Evolutionary conservation across 2,329 filamentous ascomycete species (phyloP).

Genomic region (Atkinsonella texensis): DNA sequence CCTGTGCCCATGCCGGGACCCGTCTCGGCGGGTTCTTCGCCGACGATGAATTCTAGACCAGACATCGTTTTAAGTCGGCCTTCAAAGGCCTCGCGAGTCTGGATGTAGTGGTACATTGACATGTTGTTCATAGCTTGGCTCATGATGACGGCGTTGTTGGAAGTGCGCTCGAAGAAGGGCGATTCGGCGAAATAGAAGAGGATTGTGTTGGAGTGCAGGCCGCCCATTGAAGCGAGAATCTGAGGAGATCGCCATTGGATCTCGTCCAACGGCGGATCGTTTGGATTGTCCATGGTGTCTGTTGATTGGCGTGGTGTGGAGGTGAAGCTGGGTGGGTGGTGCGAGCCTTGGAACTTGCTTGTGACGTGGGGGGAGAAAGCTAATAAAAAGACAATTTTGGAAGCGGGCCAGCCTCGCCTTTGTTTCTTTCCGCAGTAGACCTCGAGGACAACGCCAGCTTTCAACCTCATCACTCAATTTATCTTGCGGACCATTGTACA

Average conservation of each 20-base stretch:
- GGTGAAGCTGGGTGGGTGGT: neutral
- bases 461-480: neutral
- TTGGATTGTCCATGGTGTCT: conserved; percentile 28
- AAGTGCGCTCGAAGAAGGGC: conserved; percentile 55
- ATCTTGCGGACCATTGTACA: no score
- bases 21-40: conserved; percentile 51
- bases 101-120: conserved; percentile 43
- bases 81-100: conserved; percentile 52
- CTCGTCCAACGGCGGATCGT: conserved; percentile 49
- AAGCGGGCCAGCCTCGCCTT: neutral
- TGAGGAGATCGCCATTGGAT: conserved; percentile 51
- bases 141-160: conserved; percentile 53
- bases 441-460: neutral
- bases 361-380: neutral
- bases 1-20: conserved; percentile 53
- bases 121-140: conserved; percentile 51
- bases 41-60: conserved; percentile 54
- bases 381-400: neutral
- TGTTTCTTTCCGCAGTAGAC: neutral
- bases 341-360: neutral
- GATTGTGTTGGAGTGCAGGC: conserved; percentile 52
- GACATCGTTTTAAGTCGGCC: conserved; percentile 50
- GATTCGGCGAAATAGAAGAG: conserved; percentile 58
- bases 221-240: conserved; percentile 36
- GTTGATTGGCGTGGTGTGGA: neutral